Conservation (phyloP, 257 asterid species). For the Paraleonurus japonicus region DNA sequence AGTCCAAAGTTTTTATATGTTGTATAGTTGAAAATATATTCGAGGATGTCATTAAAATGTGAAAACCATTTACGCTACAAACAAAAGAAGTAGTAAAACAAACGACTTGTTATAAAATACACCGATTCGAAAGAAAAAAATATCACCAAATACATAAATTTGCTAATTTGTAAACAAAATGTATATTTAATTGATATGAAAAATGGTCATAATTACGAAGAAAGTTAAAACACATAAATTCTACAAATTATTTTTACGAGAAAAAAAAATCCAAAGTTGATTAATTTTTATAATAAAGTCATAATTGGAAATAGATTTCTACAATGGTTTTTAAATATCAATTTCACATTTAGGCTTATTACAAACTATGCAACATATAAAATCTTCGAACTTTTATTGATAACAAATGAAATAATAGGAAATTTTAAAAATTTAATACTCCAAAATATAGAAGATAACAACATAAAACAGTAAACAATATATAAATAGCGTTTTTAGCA, state of each 20-base stretch:
- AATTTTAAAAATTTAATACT: no score
- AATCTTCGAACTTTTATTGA: no score
- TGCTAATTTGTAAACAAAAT: not conserved
- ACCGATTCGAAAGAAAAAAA: not conserved
- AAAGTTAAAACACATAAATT: not conserved
- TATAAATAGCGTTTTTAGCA: no score
- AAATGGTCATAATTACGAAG: not conserved
- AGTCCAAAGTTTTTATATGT: not conserved
- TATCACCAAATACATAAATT: not conserved
- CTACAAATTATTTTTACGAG: not conserved
- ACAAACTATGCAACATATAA: no score
- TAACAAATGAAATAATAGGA: no score
- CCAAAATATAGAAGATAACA: no score
- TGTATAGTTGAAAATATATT: not conserved
- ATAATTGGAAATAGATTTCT: not conserved
- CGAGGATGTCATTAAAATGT: not conserved
- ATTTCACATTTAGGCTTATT: no score
- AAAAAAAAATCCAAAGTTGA: not conserved
- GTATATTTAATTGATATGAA: not conserved
- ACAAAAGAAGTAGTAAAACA: not conserved
- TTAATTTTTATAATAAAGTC: not conserved
- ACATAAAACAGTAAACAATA: no score
- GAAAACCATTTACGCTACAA: not conserved
- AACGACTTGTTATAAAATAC: not conserved
- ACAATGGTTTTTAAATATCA: not conserved